Conservation (phyloP, 148 eudicot genomes). For the Vaccinium darrowii region DNA sequence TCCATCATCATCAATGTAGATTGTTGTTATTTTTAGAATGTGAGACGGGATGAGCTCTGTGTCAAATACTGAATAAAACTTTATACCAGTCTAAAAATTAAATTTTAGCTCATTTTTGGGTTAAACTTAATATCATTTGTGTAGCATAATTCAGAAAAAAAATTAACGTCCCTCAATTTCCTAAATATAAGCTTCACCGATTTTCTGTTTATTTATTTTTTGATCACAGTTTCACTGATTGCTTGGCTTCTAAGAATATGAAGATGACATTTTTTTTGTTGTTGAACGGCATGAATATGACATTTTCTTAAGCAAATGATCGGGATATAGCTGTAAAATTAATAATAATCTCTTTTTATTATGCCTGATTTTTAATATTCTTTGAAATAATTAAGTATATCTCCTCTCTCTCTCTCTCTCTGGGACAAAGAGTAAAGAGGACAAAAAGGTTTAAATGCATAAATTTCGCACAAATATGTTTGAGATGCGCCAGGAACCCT, state of each 20-base stretch:
- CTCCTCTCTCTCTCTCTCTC: background rate
- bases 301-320: background rate
- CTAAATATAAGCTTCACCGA: no score
- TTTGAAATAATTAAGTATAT: background rate
- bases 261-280: no score
- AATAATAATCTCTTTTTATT: background rate
- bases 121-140: no score
- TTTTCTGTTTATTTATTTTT: no score
- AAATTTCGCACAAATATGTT: no score
- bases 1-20: background rate
- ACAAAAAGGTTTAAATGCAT: background rate
- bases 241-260: background rate
- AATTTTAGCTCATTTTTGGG: no score
- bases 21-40: background rate
- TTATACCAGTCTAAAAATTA: no score
- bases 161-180: no score
- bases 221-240: background rate
- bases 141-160: no score
- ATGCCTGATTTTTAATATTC: background rate
- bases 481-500: no score
- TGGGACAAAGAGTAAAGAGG: background rate
- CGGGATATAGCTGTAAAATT: background rate
- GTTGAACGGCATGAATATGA: background rate
- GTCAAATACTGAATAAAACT: background rate
- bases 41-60: background rate